Conservation (phyloP, 1,284 basidiomycete species). For the Cryptococcus sp. region DNA sequence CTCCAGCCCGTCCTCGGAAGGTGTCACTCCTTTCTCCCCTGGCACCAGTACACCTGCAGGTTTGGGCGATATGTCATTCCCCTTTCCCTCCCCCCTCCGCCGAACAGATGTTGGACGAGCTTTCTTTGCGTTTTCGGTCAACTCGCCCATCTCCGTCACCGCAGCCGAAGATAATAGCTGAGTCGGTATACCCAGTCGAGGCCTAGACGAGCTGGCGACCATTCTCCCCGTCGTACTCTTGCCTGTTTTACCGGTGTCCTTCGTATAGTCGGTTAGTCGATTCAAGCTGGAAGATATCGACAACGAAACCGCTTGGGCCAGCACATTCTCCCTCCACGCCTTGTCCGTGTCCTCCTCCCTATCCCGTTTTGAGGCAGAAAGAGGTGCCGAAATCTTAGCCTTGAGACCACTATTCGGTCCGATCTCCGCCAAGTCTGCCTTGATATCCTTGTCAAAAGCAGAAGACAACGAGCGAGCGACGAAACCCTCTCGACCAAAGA, state of each 20-base stretch:
- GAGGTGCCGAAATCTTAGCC: constrained; percentile 2
- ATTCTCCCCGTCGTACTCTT: background rate
- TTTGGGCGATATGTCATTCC: background rate
- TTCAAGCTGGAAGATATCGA: constrained; percentile 4
- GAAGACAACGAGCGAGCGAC: constrained; percentile 13
- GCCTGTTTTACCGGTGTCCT: background rate
- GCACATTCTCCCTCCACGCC: constrained; percentile 6
- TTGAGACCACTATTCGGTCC: constrained; percentile 1
- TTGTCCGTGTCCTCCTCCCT: background rate
- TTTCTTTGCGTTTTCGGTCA: background rate
- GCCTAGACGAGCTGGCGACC: background rate
- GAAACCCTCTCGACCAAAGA: constrained; percentile 15
- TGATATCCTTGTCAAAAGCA: constrained; percentile 13
- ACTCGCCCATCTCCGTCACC: background rate
- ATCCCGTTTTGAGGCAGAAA: background rate
- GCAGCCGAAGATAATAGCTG: constrained; percentile 8
- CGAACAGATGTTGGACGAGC: background rate
- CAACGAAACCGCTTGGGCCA: constrained; percentile 6
- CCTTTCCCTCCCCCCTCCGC: background rate
- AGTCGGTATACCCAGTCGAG: constrained; percentile 8
- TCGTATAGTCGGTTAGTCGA: background rate
- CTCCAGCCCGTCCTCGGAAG: background rate
- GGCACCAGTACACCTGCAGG: too few relatives aligned
- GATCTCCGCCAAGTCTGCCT: background rate
- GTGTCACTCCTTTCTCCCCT: too few relatives aligned